phyloP scores from a whole-genome alignment of 2,329 filamentous ascomycete species.

The Arthrobotrys musiformis region DNA sequence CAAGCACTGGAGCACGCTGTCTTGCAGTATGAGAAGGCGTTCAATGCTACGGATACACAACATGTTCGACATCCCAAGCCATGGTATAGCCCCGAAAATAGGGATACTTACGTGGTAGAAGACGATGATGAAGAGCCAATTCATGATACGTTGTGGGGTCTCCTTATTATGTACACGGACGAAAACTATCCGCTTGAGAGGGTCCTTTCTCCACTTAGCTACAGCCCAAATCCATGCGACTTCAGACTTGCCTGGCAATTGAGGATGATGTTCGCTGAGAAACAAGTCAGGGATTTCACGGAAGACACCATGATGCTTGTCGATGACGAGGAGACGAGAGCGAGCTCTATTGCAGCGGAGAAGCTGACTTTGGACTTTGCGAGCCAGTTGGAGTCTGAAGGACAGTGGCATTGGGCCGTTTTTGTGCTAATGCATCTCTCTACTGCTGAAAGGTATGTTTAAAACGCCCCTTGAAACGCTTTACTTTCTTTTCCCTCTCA shows the following conservation, averaged over 20 bases:
- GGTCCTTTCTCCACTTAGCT: conserved; percentile 58
- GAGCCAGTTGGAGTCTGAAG: conserved; percentile 71
- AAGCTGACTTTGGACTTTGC: conserved; percentile 74
- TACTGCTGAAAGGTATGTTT: conserved; percentile 63
- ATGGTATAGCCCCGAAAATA: conserved; percentile 69
- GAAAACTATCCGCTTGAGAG: conserved; percentile 64
- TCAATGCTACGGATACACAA: conserved; percentile 69
- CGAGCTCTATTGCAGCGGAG: conserved; percentile 70
- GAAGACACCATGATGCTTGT: conserved; percentile 63
- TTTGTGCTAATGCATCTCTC: conserved; percentile 84
- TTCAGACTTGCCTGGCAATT: conserved; percentile 76
- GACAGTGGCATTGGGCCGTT: conserved; percentile 75
- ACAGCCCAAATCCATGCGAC: conserved; percentile 40
- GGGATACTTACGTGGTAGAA: conserved; percentile 71
- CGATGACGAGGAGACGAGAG: conserved; percentile 64
- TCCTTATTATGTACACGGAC: conserved; percentile 82
- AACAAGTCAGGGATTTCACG: conserved; percentile 57
- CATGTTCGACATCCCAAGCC: conserved; percentile 73
- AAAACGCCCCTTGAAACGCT: background rate
- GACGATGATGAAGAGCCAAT: conserved; percentile 71
- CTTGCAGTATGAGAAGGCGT: conserved; percentile 76
- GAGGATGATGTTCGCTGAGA: conserved; percentile 57
- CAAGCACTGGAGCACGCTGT: conserved; percentile 80
- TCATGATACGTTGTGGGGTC: conserved; percentile 82
- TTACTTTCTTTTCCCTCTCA: background rate